These are phyloP conservation scores for Chondrostereum purpureum DNA, from an alignment of 1,284 basidiomycete genomes.

Conservation along the genomic window DNA sequence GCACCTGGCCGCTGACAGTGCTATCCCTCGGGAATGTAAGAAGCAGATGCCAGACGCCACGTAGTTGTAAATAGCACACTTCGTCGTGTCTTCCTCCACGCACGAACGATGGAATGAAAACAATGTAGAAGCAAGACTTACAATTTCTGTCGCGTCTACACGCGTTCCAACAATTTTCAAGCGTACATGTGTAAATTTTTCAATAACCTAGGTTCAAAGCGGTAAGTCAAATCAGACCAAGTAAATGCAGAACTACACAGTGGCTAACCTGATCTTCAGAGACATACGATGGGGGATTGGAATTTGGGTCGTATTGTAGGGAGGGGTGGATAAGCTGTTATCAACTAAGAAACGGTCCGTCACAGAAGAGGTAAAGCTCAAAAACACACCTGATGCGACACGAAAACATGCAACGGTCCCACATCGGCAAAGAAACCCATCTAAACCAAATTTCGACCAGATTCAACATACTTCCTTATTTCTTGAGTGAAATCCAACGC, in stretches of 20 bases:
- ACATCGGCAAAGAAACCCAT: conserved; percentile 97
- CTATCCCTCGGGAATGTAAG: no score
- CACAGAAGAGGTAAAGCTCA: conserved; percentile 13
- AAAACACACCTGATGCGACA: conserved; percentile 82
- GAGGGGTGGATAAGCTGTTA: conserved; percentile 94
- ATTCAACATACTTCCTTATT: not conserved
- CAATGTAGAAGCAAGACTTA: conserved; percentile 33
- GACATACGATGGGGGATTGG: conserved; percentile 87
- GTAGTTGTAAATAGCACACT: no score
- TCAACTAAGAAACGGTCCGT: conserved; percentile 12
- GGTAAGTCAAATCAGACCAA: no score
- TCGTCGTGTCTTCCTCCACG: no score
- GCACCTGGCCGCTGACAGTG: no score
- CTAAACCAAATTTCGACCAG: no score
- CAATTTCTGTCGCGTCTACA: conserved; percentile 96
- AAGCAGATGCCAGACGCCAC: no score
- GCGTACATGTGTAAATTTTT: conserved; percentile 88
- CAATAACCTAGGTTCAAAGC: conserved; percentile 89
- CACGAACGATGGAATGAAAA: no score
- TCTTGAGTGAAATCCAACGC: conserved; percentile 19
- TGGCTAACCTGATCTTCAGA: conserved; percentile 81
- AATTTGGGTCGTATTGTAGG: conserved; percentile 88
- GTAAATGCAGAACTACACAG: no score
- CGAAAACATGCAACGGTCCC: conserved; percentile 88
- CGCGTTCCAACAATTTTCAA: conserved; percentile 96